These are phyloP conservation scores for Symmetrospora coprosmae DNA, from an alignment of 768 basidiomycete genomes.

Conservation along the genomic window DNA sequence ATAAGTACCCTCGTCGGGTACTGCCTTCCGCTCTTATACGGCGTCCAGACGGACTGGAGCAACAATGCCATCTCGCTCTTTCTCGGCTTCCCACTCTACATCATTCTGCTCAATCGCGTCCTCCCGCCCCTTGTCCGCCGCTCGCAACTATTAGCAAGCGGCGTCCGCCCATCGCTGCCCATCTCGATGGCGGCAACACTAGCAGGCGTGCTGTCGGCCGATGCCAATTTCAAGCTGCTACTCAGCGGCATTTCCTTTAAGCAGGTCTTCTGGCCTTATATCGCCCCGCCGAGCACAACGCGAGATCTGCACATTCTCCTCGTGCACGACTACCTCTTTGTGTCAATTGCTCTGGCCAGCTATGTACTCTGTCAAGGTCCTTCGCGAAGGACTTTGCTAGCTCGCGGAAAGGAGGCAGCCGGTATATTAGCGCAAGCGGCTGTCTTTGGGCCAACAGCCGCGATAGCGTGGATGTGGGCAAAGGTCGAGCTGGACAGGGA, in stretches of 20 bases:
- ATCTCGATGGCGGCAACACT: background rate
- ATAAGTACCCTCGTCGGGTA: background rate
- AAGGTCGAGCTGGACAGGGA: background rate
- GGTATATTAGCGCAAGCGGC: background rate
- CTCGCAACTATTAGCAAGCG: background rate
- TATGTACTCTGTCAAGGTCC: background rate
- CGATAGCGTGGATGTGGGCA: background rate
- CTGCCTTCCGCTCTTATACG: background rate
- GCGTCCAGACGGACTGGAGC: background rate
- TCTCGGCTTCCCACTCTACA: background rate
- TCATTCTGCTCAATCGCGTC: background rate
- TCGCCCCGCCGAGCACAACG: background rate
- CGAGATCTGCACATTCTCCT: background rate
- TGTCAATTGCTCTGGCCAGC: background rate
- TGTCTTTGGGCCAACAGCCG: background rate
- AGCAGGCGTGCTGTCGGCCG: background rate
- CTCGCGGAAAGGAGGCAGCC: background rate
- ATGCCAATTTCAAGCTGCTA: background rate
- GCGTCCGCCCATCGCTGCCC: background rate
- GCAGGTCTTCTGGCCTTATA: background rate
- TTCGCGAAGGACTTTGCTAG: background rate
- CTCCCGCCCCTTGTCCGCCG: background rate
- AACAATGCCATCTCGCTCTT: background rate
- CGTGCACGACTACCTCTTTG: constrained; percentile 4
- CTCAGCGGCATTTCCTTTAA: background rate